These are phyloP conservation scores for Globisporangium abappressorium DNA, from an alignment of 352 stramenopile genomes.

Conservation along the genomic window DNA sequence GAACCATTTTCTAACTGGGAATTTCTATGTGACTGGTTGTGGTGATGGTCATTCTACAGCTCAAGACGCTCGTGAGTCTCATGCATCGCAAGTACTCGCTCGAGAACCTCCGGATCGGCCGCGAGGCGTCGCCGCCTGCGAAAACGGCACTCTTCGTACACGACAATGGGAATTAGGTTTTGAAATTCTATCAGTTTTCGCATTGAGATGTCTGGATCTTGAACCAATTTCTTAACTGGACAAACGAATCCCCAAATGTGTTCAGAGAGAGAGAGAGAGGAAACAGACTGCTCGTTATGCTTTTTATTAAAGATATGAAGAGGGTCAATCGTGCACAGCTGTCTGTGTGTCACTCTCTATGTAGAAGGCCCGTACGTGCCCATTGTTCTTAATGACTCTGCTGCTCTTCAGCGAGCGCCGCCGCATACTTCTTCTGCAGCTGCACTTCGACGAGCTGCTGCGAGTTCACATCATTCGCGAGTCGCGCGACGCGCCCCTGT, in stretches of 20 bases:
- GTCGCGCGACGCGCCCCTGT: conserved; percentile 52
- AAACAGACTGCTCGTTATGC: neutral
- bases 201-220: neutral
- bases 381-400: neutral
- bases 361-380: neutral
- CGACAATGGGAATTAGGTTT: conserved; percentile 17
- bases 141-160: conserved; percentile 50
- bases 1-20: neutral
- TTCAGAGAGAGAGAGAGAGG: neutral
- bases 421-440: conserved; percentile 70
- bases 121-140: conserved; percentile 30
- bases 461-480: conserved; percentile 72
- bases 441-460: conserved; percentile 75
- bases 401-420: conserved; percentile 34
- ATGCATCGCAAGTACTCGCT: conserved; percentile 86
- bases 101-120: conserved; percentile 70
- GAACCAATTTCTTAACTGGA: neutral
- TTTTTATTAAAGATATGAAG: conserved; percentile 5
- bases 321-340: neutral
- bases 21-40: neutral
- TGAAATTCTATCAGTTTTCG: neutral
- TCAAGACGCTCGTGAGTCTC: conserved; percentile 81
- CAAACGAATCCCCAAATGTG: neutral
- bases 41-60: conserved; percentile 18
- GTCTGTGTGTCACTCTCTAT: neutral